Base-by-base conservation (phyloP, 768 basidiomycete genomes). In the Trametes elegans region DNA sequence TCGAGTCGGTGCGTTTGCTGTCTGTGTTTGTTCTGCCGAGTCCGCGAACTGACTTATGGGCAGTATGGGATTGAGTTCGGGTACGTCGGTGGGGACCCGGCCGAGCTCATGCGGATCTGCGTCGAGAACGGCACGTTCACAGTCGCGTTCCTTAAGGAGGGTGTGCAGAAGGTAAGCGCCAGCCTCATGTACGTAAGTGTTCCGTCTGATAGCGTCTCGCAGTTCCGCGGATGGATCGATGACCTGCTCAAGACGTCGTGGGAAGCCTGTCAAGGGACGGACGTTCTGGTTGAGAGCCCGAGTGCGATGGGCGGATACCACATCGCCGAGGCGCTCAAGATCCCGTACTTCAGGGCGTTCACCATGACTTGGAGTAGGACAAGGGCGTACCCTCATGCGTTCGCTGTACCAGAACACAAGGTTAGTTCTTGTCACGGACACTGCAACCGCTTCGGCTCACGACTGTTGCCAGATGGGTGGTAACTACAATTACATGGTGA, bases 291-390 rank as follows among this genome's bases (percentile, higher is more conserved):
- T 40, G 96, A 99, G 73, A 93, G 90, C 65, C 96, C 96, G 0
- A 94, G 91, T 66, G 94, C 96, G 10, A 99, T 99, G 92, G 93
- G 87, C 24, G 96, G 96, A 9, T 89, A 89, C 59, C 96, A 99
- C 65, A 96, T 99, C 49, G 97, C 96, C 24, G 96, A 98, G 68
- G 95, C 93, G 2, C 76, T 99, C 13, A 78, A 76, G 21, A 94
- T 98, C 34, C 96, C 96, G 1, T 99, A 96, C 69, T 99, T 88
- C 73, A 78, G 93, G 55, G 93, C 93, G 7, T 97, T 98, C 68
- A 96, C 95, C 0, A 98, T 98, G 97, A 92, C 91, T 0, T 98
- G 96, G 95, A 88, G 92, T 11, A 81, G 96, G 49, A 98, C 96
- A 24, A 82, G 90, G 65, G 94, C 90, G 6, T 99, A 98, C 70